phyloP scores from a whole-genome alignment of 805 yeast genomes.

The Lipomyces yamanashiensis region DNA sequence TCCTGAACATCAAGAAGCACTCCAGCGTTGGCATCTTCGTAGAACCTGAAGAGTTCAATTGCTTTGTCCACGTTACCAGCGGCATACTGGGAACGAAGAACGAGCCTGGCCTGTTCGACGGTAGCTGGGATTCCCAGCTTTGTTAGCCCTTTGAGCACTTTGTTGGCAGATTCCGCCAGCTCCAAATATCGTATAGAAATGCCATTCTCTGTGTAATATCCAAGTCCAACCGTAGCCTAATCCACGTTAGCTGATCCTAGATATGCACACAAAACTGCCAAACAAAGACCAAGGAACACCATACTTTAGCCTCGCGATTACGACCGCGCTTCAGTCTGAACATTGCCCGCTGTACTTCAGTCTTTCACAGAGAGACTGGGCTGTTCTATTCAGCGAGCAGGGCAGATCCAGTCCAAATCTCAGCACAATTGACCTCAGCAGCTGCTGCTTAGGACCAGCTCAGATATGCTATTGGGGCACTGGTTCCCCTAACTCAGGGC shows the following conservation, averaged over 20 bases:
- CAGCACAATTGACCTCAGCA: no score
- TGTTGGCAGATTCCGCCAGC: background rate
- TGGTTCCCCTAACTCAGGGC: no score
- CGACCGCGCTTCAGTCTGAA: constrained; percentile 16
- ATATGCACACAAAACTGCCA: background rate
- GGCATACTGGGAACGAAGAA: constrained; percentile 29
- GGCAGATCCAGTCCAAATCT: background rate
- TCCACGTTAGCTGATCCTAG: background rate
- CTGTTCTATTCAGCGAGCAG: background rate
- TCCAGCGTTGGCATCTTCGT: constrained; percentile 34
- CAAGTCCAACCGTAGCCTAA: constrained; percentile 18
- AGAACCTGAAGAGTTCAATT: constrained; percentile 24
- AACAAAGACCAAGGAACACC: background rate
- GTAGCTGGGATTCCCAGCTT: constrained; percentile 18
- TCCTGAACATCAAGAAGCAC: constrained; percentile 34
- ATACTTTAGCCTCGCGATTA: constrained; percentile 9
- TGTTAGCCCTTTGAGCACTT: constrained; percentile 12
- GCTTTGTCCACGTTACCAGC: constrained; percentile 27
- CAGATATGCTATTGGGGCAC: no score
- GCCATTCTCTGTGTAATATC: constrained; percentile 17
- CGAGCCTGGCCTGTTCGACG: constrained; percentile 23
- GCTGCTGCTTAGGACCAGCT: no score
- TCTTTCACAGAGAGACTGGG: no score
- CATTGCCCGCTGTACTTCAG: background rate
- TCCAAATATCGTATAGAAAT: constrained; percentile 11